Conservation (phyloP, 148 eudicot species). For the Rhododendron mucronatum region DNA sequence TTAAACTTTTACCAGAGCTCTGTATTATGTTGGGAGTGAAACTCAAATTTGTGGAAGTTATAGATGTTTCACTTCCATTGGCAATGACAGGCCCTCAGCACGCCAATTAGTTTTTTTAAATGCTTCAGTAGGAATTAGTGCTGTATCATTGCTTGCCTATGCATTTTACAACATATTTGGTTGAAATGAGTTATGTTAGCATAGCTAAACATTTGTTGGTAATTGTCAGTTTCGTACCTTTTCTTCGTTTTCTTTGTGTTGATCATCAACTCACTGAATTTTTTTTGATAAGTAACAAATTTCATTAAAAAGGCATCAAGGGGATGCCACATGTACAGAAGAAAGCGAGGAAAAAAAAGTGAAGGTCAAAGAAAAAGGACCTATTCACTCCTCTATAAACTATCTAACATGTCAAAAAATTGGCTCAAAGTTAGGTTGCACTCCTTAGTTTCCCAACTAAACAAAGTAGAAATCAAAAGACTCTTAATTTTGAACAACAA, state of each 20-base stretch:
- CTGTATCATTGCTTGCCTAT: background rate
- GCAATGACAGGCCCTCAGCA: background rate
- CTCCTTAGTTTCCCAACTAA: background rate
- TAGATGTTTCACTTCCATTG: background rate
- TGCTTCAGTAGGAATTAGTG: background rate
- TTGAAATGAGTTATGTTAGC: background rate
- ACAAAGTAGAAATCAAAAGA: background rate
- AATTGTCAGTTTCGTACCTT: background rate
- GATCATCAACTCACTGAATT: background rate
- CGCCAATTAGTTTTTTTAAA: background rate
- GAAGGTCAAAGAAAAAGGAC: no score
- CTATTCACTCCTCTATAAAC: no score
- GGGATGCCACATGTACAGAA: no score
- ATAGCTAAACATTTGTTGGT: background rate
- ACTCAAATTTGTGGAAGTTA: background rate
- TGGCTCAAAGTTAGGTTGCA: no score
- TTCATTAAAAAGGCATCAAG: no score
- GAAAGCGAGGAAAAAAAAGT: no score
- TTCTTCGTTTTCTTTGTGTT: background rate
- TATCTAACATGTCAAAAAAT: no score
- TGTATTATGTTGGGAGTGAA: background rate
- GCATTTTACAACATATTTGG: background rate
- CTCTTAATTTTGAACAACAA: background rate
- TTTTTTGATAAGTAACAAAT: background rate
- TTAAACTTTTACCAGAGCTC: background rate